Percentiles rank a stretch among this genome's conserved stretches.
Evolutionary conservation across 2,329 filamentous ascomycete genomes (phyloP).

Genomic region (Colletotrichum lupini): DNA sequence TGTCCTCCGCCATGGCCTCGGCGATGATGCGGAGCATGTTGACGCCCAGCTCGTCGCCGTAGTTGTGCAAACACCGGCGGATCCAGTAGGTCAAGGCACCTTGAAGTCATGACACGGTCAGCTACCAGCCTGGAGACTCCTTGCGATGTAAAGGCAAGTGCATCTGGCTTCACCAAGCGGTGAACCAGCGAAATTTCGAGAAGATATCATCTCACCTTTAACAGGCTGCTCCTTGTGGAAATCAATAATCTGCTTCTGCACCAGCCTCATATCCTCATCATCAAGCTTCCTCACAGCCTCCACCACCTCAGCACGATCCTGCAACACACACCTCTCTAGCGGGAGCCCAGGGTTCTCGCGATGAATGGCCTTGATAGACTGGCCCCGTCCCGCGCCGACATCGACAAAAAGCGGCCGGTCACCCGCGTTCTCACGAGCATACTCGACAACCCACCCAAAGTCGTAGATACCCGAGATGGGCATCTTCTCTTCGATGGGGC

Average conservation of each 20-base stretch:
- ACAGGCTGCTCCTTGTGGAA: conserved; percentile 43
- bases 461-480: conserved; percentile 45
- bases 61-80: conserved; percentile 52
- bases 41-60: conserved; percentile 45
- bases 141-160: not conserved
- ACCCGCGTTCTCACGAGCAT: not conserved
- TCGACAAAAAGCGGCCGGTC: conserved; percentile 44
- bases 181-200: not conserved
- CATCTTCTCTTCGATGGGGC: conserved; percentile 40
- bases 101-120: conserved; percentile 22
- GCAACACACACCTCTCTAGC: conserved; percentile 42
- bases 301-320: conserved; percentile 46
- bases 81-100: conserved; percentile 50
- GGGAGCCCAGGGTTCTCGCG: conserved; percentile 41
- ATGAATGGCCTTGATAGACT: conserved; percentile 40
- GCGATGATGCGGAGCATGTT: conserved; percentile 45
- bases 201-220: conserved; percentile 13
- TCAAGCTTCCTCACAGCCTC: conserved; percentile 38
- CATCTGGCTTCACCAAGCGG: not conserved
- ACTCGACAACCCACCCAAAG: conserved; percentile 43
- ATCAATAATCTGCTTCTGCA: conserved; percentile 39
- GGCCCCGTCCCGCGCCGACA: conserved; percentile 47
- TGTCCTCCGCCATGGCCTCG: conserved; percentile 46
- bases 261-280: conserved; percentile 35
- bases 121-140: not conserved